Evolutionary conservation across 805 yeast species (phyloP).

Genomic region (Saccharomycodes ludwigii): DNA sequence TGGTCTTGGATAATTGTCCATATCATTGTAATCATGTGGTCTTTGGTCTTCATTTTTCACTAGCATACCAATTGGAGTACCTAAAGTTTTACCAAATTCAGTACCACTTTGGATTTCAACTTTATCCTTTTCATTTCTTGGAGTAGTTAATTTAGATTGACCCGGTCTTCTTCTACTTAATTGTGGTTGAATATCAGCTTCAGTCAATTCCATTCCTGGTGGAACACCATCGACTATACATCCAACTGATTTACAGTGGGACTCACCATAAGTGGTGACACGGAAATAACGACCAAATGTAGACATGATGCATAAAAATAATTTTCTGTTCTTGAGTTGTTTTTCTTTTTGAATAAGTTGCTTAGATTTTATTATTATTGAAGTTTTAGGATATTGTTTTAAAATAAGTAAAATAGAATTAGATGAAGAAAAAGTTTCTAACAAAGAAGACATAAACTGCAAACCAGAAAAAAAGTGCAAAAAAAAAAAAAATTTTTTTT

Average conservation of each 20-base stretch:
- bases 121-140: constrained; percentile 88
- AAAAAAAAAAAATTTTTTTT: constrained; percentile 1
- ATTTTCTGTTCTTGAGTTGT: neutral
- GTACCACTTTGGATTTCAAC: constrained; percentile 93
- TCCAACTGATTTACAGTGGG: constrained; percentile 95
- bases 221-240: constrained; percentile 98
- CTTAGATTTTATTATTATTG: neutral
- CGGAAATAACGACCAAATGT: constrained; percentile 50
- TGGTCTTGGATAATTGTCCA: constrained; percentile 93
- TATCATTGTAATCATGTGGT: constrained; percentile 91
- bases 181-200: constrained; percentile 89
- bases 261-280: constrained; percentile 96
- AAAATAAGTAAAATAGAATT: neutral
- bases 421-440: constrained; percentile 1
- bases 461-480: constrained; percentile 1
- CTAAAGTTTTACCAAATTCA: constrained; percentile 80
- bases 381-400: neutral
- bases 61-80: constrained; percentile 92
- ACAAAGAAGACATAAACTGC: constrained; percentile 1
- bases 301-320: constrained; percentile 35
- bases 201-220: constrained; percentile 79
- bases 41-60: constrained; percentile 92
- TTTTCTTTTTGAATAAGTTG: neutral
- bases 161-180: constrained; percentile 96
- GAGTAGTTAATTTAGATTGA: constrained; percentile 83